These are phyloP conservation scores for Zasmidium cellare DNA, from an alignment of 2,329 filamentous ascomycete genomes.

Conservation along the genomic window DNA sequence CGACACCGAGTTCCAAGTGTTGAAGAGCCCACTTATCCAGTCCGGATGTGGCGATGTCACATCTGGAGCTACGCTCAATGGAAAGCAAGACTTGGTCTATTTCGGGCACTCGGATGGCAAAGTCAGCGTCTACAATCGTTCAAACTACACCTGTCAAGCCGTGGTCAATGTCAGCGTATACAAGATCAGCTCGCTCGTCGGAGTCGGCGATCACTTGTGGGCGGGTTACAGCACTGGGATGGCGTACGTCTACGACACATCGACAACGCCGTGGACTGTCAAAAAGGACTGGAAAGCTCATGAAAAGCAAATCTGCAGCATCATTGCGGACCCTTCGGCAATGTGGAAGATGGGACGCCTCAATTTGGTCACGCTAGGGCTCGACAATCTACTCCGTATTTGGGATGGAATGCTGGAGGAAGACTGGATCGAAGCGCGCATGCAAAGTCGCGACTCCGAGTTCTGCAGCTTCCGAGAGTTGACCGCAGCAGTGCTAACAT, in stretches of 20 bases:
- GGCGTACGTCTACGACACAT: conserved; percentile 88
- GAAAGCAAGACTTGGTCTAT: conserved; percentile 76
- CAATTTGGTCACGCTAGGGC: conserved; percentile 83
- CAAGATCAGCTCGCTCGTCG: conserved; percentile 86
- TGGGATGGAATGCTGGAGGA: conserved; percentile 95
- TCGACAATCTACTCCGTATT: conserved; percentile 77
- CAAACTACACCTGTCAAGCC: conserved; percentile 73
- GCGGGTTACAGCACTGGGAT: conserved; percentile 92
- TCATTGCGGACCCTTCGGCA: conserved; percentile 76
- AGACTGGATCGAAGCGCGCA: conserved; percentile 88
- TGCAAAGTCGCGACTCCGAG: conserved; percentile 79
- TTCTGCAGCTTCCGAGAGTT: conserved; percentile 86
- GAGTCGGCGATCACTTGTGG: conserved; percentile 83
- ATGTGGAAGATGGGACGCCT: conserved; percentile 81
- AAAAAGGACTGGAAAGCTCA: conserved; percentile 96
- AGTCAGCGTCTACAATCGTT: conserved; percentile 84
- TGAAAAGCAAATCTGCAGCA: conserved; percentile 71
- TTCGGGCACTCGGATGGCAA: conserved; percentile 94
- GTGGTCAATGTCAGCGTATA: conserved; percentile 86
- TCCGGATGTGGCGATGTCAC: conserved; percentile 82
- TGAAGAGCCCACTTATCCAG: conserved; percentile 68
- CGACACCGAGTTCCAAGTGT: conserved; percentile 71
- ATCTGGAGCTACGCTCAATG: conserved; percentile 73
- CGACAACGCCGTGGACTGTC: conserved; percentile 78
- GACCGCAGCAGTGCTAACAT: conserved; percentile 79